A percentile compares a stretch with the other conserved stretches of the same genome.
Conservation (phyloP, 148 eudicot genomes). For the Vaccinium macrocarpon region DNA sequence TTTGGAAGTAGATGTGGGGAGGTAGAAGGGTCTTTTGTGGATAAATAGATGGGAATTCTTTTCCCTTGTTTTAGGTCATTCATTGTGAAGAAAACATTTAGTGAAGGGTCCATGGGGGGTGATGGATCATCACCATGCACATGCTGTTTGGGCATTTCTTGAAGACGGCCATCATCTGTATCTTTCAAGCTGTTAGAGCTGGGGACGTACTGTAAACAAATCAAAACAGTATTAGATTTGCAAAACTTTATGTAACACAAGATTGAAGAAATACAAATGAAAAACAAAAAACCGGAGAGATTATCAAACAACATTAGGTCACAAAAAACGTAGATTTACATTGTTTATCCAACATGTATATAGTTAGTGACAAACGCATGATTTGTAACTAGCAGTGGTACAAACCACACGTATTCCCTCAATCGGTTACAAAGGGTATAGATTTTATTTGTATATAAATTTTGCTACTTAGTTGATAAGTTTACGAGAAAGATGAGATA, state of each 20-base stretch:
- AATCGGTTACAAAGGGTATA: too few relatives aligned
- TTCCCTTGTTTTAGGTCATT: conserved; percentile 40
- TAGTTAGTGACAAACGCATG: background rate
- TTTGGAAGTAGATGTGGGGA: conserved; percentile 42
- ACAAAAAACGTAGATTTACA: background rate
- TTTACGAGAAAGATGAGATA: too few relatives aligned
- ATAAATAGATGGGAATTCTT: conserved; percentile 41
- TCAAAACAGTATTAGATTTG: background rate
- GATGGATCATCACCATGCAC: conserved; percentile 9
- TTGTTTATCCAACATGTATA: background rate
- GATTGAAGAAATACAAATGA: background rate
- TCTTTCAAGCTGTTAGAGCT: too few relatives aligned
- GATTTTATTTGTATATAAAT: too few relatives aligned
- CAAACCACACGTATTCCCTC: too few relatives aligned
- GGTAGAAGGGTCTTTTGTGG: conserved; percentile 32
- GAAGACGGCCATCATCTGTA: background rate
- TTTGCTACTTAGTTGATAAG: background rate
- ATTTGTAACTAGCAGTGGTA: background rate
- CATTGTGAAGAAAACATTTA: conserved; percentile 41
- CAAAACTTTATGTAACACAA: background rate
- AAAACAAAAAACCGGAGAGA: background rate
- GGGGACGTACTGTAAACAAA: background rate
- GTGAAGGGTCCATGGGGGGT: conserved; percentile 29
- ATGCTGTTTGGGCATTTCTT: background rate
- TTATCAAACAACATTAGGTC: background rate